These are phyloP conservation scores for Tetrapyrgos nigripes DNA, from an alignment of 1,284 basidiomycete genomes.

Conservation along the genomic window DNA sequence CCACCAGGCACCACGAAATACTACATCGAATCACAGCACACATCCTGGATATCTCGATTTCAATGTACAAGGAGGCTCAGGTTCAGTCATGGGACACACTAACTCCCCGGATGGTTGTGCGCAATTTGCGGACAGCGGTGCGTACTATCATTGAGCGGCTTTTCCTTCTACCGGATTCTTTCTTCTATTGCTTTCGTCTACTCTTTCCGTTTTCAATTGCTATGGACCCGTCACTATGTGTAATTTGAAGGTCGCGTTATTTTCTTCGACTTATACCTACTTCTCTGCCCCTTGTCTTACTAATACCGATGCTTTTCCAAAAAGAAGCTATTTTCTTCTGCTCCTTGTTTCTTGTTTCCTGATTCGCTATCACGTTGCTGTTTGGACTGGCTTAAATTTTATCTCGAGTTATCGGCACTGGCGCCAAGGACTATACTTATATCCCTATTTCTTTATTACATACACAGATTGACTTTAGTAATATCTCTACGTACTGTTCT, in stretches of 20 bases:
- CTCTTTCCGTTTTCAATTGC: background rate
- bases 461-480: background rate
- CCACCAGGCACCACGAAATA: background rate
- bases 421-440: background rate
- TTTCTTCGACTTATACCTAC: too few relatives aligned
- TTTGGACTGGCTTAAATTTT: too few relatives aligned
- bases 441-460: background rate
- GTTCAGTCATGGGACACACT: constrained; percentile 30
- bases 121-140: constrained; percentile 44
- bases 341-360: background rate
- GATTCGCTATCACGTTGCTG: background rate
- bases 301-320: background rate
- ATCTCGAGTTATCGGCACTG: too few relatives aligned
- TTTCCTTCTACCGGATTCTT: background rate
- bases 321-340: background rate
- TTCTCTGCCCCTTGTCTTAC: too few relatives aligned
- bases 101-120: constrained; percentile 13
- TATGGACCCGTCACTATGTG: too few relatives aligned
- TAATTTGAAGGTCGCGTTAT: too few relatives aligned
- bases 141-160: constrained; percentile 39
- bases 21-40: constrained; percentile 1
- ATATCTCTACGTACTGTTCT: too few relatives aligned
- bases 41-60: constrained; percentile 31
- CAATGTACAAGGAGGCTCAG: constrained; percentile 24
- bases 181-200: background rate